Base-by-base conservation (phyloP, 148 eudicot species). In the Persicaria maculosa region DNA sequence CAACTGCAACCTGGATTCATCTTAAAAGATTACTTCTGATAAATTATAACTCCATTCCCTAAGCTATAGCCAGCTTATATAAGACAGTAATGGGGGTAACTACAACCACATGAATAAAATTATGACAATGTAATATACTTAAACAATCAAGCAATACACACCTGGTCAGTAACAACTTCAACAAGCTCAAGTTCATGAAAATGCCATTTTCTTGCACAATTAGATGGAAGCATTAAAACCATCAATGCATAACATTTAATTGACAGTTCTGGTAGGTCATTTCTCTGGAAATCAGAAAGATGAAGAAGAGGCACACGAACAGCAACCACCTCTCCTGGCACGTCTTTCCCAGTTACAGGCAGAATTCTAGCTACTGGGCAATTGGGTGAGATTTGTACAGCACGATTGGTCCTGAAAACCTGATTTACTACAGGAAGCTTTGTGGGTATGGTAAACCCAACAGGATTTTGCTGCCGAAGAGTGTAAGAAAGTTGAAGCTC, bases 141-240 rank as follows among this genome's bases (percentile, higher is more conserved):
- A 0, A 25, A 25, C 31, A 25, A 25, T 25, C 1, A 25, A 25
- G 31, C 31, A 25, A 25, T 25, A 25, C 31, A 25, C 58, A 93
- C 97, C 98, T 93, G 98, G 79, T 93, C 97, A 44, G 98, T 95
- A 73, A 93, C 98, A 55, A 93, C 95, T 87, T 93, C 98, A 50
- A 93, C 97, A 74, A 91, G 98, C 74, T 93, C 98, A 86, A 91
- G 70, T 76, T 93, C 98, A 82, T 93, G 95, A 52, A 79, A 86
- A 84, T 86, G 98, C 95, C 97, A 93, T 76, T 85, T 86, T 76
- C 98, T 86, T 40, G 95, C 97, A 82, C 98, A 88, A 54, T 87
- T 89, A 12, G 95, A 85, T 72, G 98, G 98, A 77, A 93, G 91
- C 86, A 93, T 89, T 83, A 93, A 80, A 73, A 93, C 98, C 97